Conservation (phyloP, 495 filamentous ascomycete species). For the Glonium stellatum region DNA sequence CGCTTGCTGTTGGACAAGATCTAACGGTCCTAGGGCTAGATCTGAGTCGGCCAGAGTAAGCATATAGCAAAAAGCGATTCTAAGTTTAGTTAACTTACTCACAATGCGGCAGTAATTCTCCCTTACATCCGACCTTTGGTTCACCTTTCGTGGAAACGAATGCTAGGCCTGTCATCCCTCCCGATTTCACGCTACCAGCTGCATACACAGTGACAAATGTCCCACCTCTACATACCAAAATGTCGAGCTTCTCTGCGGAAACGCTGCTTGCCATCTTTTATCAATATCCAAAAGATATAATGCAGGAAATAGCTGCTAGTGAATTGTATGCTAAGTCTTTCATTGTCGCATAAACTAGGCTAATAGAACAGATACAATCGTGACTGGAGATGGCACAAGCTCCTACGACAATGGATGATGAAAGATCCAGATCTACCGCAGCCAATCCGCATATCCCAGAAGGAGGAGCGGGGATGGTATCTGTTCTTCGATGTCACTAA, state of each 20-base stretch:
- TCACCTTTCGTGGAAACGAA: conserved; percentile 65
- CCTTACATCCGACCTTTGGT: conserved; percentile 57
- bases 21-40: conserved; percentile 71
- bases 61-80: not conserved
- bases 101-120: conserved; percentile 38
- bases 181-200: conserved; percentile 65
- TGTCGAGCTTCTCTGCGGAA: conserved; percentile 79
- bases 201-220: conserved; percentile 87
- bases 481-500: conserved; percentile 77
- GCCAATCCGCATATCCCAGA: conserved; percentile 57
- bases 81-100: conserved; percentile 11
- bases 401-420: conserved; percentile 81
- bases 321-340: conserved; percentile 55
- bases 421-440: conserved; percentile 70
- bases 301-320: conserved; percentile 75
- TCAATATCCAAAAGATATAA: conserved; percentile 71
- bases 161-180: conserved; percentile 58
- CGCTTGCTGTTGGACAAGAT: conserved; percentile 71
- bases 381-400: conserved; percentile 91
- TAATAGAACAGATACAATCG: conserved; percentile 37
- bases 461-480: conserved; percentile 79
- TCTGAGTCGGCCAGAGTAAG: conserved; percentile 71
- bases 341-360: not conserved
- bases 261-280: conserved; percentile 95
- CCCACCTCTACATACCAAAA: conserved; percentile 68